Evolutionary conservation across 148 eudicot genomes (phyloP).

Genomic region (Persicaria maculosa): DNA sequence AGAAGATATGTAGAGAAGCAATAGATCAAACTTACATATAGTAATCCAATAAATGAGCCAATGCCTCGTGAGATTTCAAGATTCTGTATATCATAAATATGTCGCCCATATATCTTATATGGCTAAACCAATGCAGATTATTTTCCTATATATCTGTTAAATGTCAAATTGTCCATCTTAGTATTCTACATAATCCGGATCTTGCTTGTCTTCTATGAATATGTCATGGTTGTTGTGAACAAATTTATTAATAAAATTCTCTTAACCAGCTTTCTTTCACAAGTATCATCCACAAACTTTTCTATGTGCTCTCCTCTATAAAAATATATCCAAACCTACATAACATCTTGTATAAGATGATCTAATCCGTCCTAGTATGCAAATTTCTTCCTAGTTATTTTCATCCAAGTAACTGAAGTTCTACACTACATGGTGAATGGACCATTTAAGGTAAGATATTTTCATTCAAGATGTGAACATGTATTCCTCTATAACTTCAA

Average conservation of each 20-base stretch:
- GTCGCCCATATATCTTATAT: not conserved
- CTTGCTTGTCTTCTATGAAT: not conserved
- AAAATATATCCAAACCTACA: no score
- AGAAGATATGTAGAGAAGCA: not conserved
- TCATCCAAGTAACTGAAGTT: no score
- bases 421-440: no score
- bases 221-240: not conserved
- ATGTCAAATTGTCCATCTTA: not conserved
- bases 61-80: not conserved
- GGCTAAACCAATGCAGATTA: not conserved
- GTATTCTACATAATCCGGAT: not conserved
- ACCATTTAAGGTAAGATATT: no score
- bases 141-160: not conserved
- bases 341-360: no score
- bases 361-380: no score
- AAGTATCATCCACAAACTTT: no score
- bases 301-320: not conserved
- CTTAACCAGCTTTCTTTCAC: no score
- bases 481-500: no score
- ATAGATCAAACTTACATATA: not conserved
- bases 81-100: not conserved
- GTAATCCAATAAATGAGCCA: not conserved
- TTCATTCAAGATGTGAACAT: no score
- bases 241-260: no score
- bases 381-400: no score